phyloP scores from a whole-genome alignment of 441 rosid genomes.

The Bruguiera hainesii region DNA sequence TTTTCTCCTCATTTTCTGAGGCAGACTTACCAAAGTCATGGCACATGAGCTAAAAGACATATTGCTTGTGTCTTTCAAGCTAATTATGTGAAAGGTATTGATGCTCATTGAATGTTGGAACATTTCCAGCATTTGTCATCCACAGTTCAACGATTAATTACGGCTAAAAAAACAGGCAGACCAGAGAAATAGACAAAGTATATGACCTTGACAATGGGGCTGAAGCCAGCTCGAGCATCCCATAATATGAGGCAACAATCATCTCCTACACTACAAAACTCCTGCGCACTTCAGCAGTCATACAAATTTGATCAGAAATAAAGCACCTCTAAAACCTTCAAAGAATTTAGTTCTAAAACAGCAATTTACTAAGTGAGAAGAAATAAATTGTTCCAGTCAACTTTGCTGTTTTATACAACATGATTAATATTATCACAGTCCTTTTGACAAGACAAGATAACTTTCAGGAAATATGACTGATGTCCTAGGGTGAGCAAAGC shows the following conservation, averaged over 20 bases:
- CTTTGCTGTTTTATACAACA: no score
- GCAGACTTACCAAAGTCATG: no score
- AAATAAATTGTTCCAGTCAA: no score
- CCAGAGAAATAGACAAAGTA: slow-evolving; percentile 5
- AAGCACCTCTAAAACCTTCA: neutral
- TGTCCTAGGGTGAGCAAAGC: no score
- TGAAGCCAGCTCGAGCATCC: slow-evolving; percentile 87
- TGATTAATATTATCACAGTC: no score
- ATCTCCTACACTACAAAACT: slow-evolving; percentile 98
- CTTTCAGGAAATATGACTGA: no score
- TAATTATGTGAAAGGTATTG: neutral
- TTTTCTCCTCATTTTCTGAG: no score
- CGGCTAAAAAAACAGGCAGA: neutral
- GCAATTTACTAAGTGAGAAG: no score
- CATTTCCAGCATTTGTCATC: no score
- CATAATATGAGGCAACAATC: slow-evolving; percentile 98
- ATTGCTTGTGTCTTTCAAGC: neutral
- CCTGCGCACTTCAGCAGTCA: slow-evolving; percentile 67
- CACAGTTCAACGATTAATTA: no score
- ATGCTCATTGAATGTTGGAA: no score
- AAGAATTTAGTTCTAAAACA: neutral
- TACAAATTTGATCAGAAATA: slow-evolving; percentile 27
- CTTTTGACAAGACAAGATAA: no score
- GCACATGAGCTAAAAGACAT: neutral
- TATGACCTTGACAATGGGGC: slow-evolving; percentile 72